These are phyloP conservation scores for Porogramme epimiltina DNA, from an alignment of 1,284 basidiomycete species.

Conservation along the genomic window DNA sequence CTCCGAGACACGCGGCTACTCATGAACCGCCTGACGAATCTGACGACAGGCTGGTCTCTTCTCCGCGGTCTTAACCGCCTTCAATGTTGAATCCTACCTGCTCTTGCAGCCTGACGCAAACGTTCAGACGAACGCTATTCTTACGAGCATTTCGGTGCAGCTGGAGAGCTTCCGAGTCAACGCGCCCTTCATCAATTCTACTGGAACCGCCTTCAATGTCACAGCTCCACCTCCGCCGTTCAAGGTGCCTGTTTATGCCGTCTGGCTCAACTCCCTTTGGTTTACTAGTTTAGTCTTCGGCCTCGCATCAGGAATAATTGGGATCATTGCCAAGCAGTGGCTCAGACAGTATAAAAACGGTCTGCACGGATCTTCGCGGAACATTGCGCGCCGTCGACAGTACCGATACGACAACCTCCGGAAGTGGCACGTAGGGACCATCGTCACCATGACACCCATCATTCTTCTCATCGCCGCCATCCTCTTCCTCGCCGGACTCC, in stretches of 20 bases:
- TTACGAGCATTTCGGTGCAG: not conserved
- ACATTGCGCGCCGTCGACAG: not conserved
- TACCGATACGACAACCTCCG: not conserved
- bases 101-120: not conserved
- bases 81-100: not conserved
- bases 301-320: not conserved
- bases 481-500: conserved; percentile 1
- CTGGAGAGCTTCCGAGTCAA: not conserved
- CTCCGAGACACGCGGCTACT: too few relatives aligned
- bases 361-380: not conserved
- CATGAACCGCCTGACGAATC: too few relatives aligned
- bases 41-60: not conserved
- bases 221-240: not conserved
- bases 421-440: not conserved
- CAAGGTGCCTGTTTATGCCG: not conserved
- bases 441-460: not conserved
- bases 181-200: not conserved
- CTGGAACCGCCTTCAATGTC: not conserved
- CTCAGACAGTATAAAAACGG: not conserved
- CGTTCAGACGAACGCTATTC: not conserved
- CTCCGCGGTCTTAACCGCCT: not conserved
- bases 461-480: not conserved
- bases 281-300: not conserved
- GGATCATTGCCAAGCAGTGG: not conserved
- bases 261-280: not conserved